These are phyloP conservation scores for Scedosporium minutisporum DNA, from an alignment of 2,329 filamentous ascomycete genomes.

Conservation along the genomic window DNA sequence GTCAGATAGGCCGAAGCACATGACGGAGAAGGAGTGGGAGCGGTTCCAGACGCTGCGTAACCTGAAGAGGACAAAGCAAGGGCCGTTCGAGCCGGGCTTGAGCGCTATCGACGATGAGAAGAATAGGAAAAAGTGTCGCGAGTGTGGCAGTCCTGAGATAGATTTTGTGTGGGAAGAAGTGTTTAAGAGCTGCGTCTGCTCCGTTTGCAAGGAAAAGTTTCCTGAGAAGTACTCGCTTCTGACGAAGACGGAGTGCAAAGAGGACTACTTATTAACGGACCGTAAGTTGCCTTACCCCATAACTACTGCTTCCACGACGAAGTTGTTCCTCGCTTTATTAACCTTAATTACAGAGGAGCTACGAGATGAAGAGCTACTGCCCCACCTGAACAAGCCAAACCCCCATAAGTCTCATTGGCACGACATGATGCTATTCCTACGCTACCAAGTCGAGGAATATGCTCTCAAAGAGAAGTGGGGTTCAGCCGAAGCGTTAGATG, in stretches of 20 bases:
- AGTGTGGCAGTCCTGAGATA: conserved; percentile 77
- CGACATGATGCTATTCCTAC: conserved; percentile 96
- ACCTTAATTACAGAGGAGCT: conserved; percentile 58
- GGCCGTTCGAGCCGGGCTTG: conserved; percentile 83
- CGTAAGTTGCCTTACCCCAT: conserved; percentile 42
- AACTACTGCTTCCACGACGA: conserved; percentile 5
- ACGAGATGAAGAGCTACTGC: conserved; percentile 76
- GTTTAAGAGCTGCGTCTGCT: conserved; percentile 67
- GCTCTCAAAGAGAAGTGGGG: conserved; percentile 90
- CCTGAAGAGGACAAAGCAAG: conserved; percentile 62
- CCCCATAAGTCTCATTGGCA: conserved; percentile 95
- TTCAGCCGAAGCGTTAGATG: conserved; percentile 72
- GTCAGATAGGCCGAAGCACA: conserved; percentile 62
- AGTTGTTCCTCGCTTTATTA: background rate
- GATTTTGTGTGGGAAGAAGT: conserved; percentile 92
- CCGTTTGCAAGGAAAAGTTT: conserved; percentile 74
- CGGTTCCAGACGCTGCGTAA: conserved; percentile 64
- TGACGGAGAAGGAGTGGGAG: conserved; percentile 91
- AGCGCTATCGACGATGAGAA: conserved; percentile 57
- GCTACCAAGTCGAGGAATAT: conserved; percentile 90
- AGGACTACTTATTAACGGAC: conserved; percentile 93
- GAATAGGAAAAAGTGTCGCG: conserved; percentile 65
- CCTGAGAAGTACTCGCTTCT: conserved; percentile 92
- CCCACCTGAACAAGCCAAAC: conserved; percentile 81
- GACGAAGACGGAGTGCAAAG: conserved; percentile 91